phyloP scores from a whole-genome alignment of 805 yeast genomes.

The Dipodascopsis uninucleata region DNA sequence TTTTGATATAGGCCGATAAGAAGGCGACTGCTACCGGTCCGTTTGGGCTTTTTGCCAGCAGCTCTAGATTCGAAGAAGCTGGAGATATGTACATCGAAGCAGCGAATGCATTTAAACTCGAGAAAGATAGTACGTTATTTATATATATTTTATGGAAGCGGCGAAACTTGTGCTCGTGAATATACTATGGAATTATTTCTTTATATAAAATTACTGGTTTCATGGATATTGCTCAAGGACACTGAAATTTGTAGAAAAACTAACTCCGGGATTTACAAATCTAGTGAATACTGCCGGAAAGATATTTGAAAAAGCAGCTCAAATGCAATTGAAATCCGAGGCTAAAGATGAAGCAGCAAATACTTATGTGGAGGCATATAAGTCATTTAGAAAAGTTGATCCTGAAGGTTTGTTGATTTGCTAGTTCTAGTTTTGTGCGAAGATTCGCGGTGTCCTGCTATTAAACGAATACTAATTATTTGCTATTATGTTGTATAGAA shows the following conservation, averaged over 20 bases:
- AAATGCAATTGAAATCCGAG: slow-evolving; percentile 66
- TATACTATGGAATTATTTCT: no score
- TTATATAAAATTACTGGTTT: no score
- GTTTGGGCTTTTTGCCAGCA: slow-evolving; percentile 46
- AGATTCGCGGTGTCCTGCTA: neutral
- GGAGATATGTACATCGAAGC: slow-evolving; percentile 87
- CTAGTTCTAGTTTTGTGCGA: neutral
- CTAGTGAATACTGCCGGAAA: slow-evolving; percentile 65
- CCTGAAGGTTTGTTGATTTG: slow-evolving; percentile 43
- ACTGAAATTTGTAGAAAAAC: slow-evolving; percentile 1
- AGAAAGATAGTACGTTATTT: slow-evolving; percentile 48
- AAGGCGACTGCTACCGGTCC: slow-evolving; percentile 62
- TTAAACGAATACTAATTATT: neutral
- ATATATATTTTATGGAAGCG: neutral
- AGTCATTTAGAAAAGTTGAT: slow-evolving; percentile 70
- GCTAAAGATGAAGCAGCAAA: slow-evolving; percentile 89
- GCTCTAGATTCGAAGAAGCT: slow-evolving; percentile 77
- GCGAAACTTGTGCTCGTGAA: no score
- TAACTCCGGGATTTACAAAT: neutral
- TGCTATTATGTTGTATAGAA: slow-evolving; percentile 35
- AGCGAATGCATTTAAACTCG: slow-evolving; percentile 80
- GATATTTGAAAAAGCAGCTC: slow-evolving; percentile 82
- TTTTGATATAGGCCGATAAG: slow-evolving; percentile 55
- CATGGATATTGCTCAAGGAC: neutral
- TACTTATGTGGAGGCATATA: slow-evolving; percentile 84